Evolutionary conservation across 495 filamentous ascomycete genomes (phyloP).

Genomic region (Cetradonia linearis): DNA sequence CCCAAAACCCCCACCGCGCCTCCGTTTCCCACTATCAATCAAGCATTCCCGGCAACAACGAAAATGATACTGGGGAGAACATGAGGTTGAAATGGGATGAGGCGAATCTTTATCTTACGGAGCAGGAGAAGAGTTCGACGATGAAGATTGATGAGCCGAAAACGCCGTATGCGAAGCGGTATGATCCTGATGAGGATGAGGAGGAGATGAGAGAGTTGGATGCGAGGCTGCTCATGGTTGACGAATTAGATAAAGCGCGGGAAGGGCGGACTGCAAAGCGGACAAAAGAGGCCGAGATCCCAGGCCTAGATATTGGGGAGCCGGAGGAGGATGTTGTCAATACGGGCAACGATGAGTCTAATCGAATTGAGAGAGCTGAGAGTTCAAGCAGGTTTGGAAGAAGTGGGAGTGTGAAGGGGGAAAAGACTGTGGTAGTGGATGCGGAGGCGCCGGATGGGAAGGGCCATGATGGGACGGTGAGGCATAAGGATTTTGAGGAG

Average conservation of each 20-base stretch:
- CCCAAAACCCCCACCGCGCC: constrained; percentile 48
- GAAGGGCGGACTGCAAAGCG: constrained; percentile 28
- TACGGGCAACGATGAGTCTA: constrained; percentile 13
- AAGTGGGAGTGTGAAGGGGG: constrained; percentile 41
- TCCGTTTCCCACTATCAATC: constrained; percentile 62
- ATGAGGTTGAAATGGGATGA: constrained; percentile 95
- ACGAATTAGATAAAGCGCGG: constrained; percentile 60
- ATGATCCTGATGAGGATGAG: constrained; percentile 81
- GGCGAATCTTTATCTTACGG: constrained; percentile 88
- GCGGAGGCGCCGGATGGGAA: constrained; percentile 49
- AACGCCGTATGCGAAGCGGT: constrained; percentile 85
- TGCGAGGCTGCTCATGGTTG: constrained; percentile 49
- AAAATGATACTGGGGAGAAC: constrained; percentile 44
- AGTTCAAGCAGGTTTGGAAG: constrained; percentile 34
- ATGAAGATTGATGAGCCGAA: constrained; percentile 99
- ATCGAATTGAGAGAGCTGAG: constrained; percentile 26
- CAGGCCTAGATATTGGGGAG: constrained; percentile 87
- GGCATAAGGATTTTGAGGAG: constrained; percentile 83
- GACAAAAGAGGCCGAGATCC: constrained; percentile 67
- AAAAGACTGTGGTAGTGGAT: constrained; percentile 69
- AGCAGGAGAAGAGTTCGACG: constrained; percentile 86
- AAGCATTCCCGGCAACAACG: constrained; percentile 33
- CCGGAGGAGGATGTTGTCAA: constrained; percentile 58
- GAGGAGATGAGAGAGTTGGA: constrained; percentile 53
- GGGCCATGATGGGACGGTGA: constrained; percentile 70